Conservation (phyloP, 1,284 basidiomycete species). For the Sporisorium exsertum region DNA sequence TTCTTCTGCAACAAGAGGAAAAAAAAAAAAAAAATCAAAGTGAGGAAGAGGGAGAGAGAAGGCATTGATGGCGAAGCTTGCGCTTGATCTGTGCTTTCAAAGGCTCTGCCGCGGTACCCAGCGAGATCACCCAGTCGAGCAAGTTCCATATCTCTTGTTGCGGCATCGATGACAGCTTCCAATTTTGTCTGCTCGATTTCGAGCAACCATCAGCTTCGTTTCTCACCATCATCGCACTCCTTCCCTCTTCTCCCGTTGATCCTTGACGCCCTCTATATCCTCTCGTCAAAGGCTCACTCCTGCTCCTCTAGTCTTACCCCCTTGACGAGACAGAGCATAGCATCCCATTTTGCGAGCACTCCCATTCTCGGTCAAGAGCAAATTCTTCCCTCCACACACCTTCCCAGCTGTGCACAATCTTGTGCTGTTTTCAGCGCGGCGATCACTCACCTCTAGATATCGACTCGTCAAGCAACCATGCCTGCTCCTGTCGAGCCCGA, state of each 20-base stretch:
- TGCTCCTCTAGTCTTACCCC: constrained; percentile 10
- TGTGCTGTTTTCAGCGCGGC: neutral
- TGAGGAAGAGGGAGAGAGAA: too few relatives aligned
- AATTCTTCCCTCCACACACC: neutral
- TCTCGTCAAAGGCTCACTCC: constrained; percentile 12
- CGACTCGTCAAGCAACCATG: constrained; percentile 25
- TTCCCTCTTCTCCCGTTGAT: neutral
- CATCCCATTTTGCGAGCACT: constrained; percentile 9
- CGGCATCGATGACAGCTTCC: neutral
- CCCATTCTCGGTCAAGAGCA: neutral
- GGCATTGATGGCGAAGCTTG: neutral
- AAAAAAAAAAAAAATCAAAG: neutral
- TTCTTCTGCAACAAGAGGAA: neutral
- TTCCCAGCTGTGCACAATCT: neutral
- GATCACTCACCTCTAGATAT: neutral
- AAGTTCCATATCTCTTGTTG: neutral
- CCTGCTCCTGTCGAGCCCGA: constrained; percentile 37
- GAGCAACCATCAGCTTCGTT: neutral
- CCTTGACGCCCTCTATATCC: constrained; percentile 14
- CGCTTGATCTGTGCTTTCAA: neutral
- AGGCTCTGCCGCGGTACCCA: neutral
- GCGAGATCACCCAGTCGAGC: too few relatives aligned
- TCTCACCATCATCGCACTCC: constrained; percentile 8
- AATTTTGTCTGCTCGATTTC: neutral
- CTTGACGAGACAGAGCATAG: constrained; percentile 21